Conservation (phyloP, 495 filamentous ascomycete species). For the Sabuloglossum arenarium region DNA sequence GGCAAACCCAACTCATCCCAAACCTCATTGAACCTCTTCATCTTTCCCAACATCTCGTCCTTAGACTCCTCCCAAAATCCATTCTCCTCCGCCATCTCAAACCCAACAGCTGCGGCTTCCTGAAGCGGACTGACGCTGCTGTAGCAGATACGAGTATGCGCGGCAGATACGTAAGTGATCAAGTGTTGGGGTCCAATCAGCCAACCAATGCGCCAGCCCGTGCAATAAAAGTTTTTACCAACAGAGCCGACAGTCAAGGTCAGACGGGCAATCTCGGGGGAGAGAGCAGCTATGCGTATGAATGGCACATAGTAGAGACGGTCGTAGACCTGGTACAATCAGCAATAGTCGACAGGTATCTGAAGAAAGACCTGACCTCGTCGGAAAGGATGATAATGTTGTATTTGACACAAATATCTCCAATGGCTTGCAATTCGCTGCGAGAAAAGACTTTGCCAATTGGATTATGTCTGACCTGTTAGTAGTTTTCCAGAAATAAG, state of each 20-base stretch:
- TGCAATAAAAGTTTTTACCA: constrained; percentile 95
- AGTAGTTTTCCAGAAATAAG: background rate
- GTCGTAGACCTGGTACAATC: constrained; percentile 46
- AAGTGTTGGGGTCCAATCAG: constrained; percentile 74
- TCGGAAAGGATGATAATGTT: constrained; percentile 91
- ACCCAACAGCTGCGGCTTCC: constrained; percentile 89
- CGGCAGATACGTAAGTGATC: constrained; percentile 79
- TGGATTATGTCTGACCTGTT: constrained; percentile 54
- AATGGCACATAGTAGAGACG: constrained; percentile 88
- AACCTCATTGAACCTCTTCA: constrained; percentile 64
- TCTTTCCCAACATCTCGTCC: constrained; percentile 74
- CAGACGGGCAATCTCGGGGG: constrained; percentile 62
- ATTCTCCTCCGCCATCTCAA: constrained; percentile 67
- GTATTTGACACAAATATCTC: constrained; percentile 76
- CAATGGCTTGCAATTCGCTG: constrained; percentile 67
- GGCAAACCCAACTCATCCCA: constrained; percentile 80
- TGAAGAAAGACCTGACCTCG: constrained; percentile 26
- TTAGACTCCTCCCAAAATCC: constrained; percentile 81
- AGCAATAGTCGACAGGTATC: background rate
- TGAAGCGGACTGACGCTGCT: constrained; percentile 82
- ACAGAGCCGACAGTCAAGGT: constrained; percentile 89
- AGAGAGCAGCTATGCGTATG: constrained; percentile 74
- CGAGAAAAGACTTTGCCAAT: constrained; percentile 85
- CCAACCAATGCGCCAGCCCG: constrained; percentile 93
- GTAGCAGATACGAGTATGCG: constrained; percentile 94